Conservation (phyloP, 495 filamentous ascomycete genomes). For the Penicillium pulvis region DNA sequence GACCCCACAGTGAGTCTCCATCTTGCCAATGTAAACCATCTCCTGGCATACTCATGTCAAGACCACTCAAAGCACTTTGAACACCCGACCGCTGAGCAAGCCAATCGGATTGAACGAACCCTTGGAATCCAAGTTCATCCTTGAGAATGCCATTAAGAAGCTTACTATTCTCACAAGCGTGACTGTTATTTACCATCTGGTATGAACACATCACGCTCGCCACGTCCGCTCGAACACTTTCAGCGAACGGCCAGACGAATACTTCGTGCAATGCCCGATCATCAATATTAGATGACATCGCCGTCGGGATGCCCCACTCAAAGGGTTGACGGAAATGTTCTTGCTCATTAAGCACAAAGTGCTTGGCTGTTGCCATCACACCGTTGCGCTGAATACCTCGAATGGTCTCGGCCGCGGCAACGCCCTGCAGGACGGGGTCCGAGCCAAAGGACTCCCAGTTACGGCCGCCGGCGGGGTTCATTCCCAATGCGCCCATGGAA, state of each 20-base stretch:
- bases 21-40: conserved; percentile 78
- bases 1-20: conserved; percentile 80
- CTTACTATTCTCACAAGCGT: conserved; percentile 91
- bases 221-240: conserved; percentile 84
- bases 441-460: conserved; percentile 90
- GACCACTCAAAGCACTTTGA: conserved; percentile 73
- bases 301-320: conserved; percentile 76
- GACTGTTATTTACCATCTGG: conserved; percentile 88
- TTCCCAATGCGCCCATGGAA: conserved; percentile 74
- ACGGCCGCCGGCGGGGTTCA: conserved; percentile 82
- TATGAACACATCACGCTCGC: conserved; percentile 88
- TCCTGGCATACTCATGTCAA: conserved; percentile 97
- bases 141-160: conserved; percentile 90
- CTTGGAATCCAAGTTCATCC: conserved; percentile 93
- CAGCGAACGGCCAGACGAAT: conserved; percentile 89
- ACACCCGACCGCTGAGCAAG: conserved; percentile 85
- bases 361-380: conserved; percentile 84
- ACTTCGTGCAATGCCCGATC: conserved; percentile 82
- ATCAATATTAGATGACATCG: conserved; percentile 79
- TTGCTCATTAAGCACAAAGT: conserved; percentile 83
- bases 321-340: conserved; percentile 78
- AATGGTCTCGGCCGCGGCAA: conserved; percentile 69
- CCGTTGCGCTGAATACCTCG: conserved; percentile 76
- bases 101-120: conserved; percentile 94
- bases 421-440: conserved; percentile 74